phyloP scores from a whole-genome alignment of 768 basidiomycete genomes.

The Russula sp. region DNA sequence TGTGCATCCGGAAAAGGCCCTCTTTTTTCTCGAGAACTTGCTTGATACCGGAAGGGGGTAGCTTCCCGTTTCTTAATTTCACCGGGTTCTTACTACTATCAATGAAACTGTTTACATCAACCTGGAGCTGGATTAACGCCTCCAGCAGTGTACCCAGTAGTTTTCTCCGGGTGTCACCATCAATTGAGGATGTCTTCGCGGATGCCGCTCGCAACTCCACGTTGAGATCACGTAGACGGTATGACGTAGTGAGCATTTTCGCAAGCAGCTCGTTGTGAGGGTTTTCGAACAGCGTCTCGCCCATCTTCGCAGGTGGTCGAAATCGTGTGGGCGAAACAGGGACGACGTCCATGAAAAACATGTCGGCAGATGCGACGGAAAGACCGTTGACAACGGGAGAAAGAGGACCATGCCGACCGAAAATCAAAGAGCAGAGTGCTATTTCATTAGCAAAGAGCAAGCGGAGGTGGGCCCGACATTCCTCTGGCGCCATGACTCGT shows the following conservation, averaged over 20 bases:
- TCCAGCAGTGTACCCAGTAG: slow-evolving; percentile 70
- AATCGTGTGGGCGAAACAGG: slow-evolving; percentile 93
- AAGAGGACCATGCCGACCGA: slow-evolving; percentile 87
- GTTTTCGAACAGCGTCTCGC: slow-evolving; percentile 91
- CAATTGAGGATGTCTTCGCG: slow-evolving; percentile 46
- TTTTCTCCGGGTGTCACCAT: slow-evolving; percentile 46
- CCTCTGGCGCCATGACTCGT: slow-evolving; percentile 83
- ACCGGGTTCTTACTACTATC: slow-evolving; percentile 94
- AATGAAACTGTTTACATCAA: slow-evolving; percentile 95
- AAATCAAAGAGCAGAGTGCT: slow-evolving; percentile 79
- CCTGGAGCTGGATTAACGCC: slow-evolving; percentile 80
- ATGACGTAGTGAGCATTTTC: slow-evolving; percentile 73
- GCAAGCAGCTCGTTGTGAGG: slow-evolving; percentile 89
- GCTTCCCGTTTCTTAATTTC: slow-evolving; percentile 77
- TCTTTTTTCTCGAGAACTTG: slow-evolving; percentile 98
- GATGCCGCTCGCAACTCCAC: slow-evolving; percentile 54
- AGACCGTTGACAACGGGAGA: slow-evolving; percentile 56
- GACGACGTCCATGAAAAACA: slow-evolving; percentile 95
- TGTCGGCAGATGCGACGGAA: slow-evolving; percentile 75
- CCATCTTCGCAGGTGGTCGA: slow-evolving; percentile 88
- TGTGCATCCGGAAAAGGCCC: slow-evolving; percentile 94
- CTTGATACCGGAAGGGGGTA: slow-evolving; percentile 91
- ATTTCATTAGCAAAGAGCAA: slow-evolving; percentile 80
- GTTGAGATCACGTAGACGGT: slow-evolving; percentile 73
- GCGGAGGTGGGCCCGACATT: slow-evolving; percentile 91